These are phyloP conservation scores for Xylaria sp. DNA, from an alignment of 2,329 filamentous ascomycete species.

Conservation along the genomic window DNA sequence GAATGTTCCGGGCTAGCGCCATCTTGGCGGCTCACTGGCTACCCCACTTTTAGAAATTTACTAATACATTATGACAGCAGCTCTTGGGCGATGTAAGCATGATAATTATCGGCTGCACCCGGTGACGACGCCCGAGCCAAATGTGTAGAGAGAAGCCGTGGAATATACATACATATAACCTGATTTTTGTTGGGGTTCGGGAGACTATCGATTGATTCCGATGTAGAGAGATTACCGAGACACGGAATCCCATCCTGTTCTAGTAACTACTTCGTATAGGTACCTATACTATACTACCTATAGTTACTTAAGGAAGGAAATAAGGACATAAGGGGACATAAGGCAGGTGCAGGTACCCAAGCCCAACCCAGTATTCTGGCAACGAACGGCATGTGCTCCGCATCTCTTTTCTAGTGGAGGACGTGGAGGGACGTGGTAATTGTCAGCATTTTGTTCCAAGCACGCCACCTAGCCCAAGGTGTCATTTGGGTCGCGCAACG, in stretches of 20 bases:
- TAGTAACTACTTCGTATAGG: neutral
- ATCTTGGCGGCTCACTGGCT: slow-evolving; percentile 30
- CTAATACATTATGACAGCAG: slow-evolving; percentile 33
- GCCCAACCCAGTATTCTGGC: slow-evolving; percentile 19
- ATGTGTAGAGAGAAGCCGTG: neutral
- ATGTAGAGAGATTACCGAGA: slow-evolving; percentile 23
- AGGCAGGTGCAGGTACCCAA: too few species aligned
- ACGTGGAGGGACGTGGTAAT: slow-evolving; percentile 17
- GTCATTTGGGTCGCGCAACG: slow-evolving; percentile 26
- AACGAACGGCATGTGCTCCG: slow-evolving; percentile 19
- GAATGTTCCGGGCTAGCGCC: slow-evolving; percentile 26
- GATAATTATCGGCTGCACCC: slow-evolving; percentile 7
- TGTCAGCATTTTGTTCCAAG: slow-evolving; percentile 24
- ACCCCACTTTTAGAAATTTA: slow-evolving; percentile 23
- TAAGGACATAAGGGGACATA: too few species aligned
- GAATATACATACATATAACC: too few species aligned
- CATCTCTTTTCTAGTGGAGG: slow-evolving; percentile 16
- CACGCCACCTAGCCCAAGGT: slow-evolving; percentile 10
- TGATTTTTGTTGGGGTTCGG: neutral
- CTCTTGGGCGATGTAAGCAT: slow-evolving; percentile 7
- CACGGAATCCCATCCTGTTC: slow-evolving; percentile 11
- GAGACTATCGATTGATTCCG: neutral
- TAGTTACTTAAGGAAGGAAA: too few species aligned
- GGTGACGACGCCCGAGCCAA: slow-evolving; percentile 9
- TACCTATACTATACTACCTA: too few species aligned